These are phyloP conservation scores for Fusarium sp. DNA, from an alignment of 2,329 filamentous ascomycete genomes.

Conservation along the genomic window DNA sequence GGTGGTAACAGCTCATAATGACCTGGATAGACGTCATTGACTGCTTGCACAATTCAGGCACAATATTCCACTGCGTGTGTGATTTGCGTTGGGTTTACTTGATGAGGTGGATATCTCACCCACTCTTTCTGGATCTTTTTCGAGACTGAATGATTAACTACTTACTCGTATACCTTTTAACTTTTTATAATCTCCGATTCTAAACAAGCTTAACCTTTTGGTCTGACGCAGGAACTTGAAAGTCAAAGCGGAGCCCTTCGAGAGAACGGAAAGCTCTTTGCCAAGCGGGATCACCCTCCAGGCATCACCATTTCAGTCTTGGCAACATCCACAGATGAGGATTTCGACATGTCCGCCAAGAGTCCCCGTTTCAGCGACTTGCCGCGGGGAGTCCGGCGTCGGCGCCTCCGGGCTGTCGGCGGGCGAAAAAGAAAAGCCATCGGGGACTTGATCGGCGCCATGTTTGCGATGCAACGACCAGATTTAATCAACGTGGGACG, in stretches of 20 bases:
- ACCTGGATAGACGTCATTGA: neutral
- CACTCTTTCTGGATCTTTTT: slow-evolving; percentile 1
- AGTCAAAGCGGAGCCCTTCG: neutral
- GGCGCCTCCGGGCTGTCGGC: slow-evolving; percentile 26
- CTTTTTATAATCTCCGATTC: neutral
- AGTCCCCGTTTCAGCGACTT: neutral
- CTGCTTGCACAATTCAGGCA: neutral
- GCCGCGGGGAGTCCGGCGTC: slow-evolving; percentile 8
- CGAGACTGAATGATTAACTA: neutral
- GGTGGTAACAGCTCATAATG: neutral
- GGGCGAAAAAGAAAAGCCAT: neutral
- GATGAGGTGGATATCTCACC: neutral
- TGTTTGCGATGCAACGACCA: neutral
- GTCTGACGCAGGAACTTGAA: neutral
- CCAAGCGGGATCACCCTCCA: slow-evolving; percentile 3
- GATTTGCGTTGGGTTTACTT: neutral
- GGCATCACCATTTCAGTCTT: slow-evolving; percentile 22
- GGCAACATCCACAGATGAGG: neutral
- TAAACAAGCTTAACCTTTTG: neutral
- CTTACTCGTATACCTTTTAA: neutral
- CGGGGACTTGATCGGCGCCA: neutral
- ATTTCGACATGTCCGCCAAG: slow-evolving; percentile 7
- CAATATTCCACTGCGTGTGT: neutral
- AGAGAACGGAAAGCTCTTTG: slow-evolving; percentile 1
- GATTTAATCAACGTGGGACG: neutral